These are phyloP conservation scores for Prinsepia uniflora DNA, from an alignment of 306 rosid species.

Conservation along the genomic window DNA sequence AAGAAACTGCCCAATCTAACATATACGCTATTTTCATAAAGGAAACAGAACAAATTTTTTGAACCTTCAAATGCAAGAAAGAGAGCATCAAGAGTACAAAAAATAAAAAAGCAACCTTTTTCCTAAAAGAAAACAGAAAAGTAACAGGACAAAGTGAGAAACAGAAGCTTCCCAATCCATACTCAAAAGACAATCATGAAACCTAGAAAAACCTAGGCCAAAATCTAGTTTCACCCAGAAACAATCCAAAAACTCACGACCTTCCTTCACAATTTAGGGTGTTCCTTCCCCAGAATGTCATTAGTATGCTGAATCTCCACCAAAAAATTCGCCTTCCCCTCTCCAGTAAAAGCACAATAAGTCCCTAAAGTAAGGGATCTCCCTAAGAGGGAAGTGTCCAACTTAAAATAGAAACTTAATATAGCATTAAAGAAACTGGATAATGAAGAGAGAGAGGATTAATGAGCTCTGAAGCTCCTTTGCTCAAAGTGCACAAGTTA, in stretches of 20 bases:
- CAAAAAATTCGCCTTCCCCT: not conserved
- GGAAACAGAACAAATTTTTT: not conserved
- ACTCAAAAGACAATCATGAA: not conserved
- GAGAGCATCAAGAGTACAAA: not conserved
- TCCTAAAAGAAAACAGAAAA: not conserved
- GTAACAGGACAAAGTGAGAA: not conserved
- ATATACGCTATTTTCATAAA: not conserved
- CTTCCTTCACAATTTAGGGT: not conserved
- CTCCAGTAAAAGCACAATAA: not conserved
- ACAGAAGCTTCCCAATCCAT: not conserved
- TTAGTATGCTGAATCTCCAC: not conserved
- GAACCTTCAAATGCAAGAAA: not conserved
- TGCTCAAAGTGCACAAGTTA: not conserved
- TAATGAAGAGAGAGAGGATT: not conserved
- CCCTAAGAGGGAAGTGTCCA: not conserved
- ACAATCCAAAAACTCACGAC: constrained; percentile 2
- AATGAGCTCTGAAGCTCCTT: not conserved
- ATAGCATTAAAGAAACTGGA: not conserved
- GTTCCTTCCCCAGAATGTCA: not conserved
- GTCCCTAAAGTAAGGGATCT: not conserved
- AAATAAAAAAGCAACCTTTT: not conserved
- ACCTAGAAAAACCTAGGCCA: not conserved
- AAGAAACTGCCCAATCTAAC: not conserved
- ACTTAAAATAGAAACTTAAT: not conserved
- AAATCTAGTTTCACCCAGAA: not conserved